Evolutionary conservation across 208 protist genomes (phyloP), one percentile per base, ranked within the genome.

Genomic region (Trypanosoma congolense): DNA sequence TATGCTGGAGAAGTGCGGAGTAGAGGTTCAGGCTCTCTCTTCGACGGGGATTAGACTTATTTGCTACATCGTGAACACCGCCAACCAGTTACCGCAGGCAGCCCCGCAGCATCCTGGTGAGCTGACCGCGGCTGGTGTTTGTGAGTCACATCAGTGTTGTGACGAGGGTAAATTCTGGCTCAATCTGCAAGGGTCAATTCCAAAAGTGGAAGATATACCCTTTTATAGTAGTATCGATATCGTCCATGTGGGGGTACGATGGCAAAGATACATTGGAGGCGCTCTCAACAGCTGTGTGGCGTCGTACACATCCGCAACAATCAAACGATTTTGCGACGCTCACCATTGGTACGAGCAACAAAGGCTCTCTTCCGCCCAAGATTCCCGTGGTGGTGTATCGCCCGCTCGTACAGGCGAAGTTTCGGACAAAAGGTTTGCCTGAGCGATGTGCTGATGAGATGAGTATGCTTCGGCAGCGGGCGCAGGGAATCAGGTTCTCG

Each of bases 361-460:
- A 66, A 25, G 69, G 56, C 29, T 64, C 56, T 5, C 35, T 60
- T 4, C 62, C 85, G 38, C 82, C 83, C 0, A 78, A 42, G 42
- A 80, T 92, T 56, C 69, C 73, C 35, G 83, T 92, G 18, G 78
- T 66, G 43, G 29, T 93, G 35, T 93, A 87, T 70, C 41, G 48
- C 4, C 80, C 76, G 19, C 28, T 91, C 29, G 42, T 82, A 57
- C 49, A 44, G 16, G 77, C 73, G n/a, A 4, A 12, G 22, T 33
- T 25, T 18, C 76, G 50, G 6, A 46, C 30, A 31, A 21, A 26
- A 12, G 70, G 61, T 53, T 78, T 55, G 51, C 29, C 93, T 5
- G 80, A 93, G 22, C 33, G 25, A 28, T 56, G 68, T n/a, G 90
- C 81, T 24, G 76, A 86, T 42, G 56, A 45, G 1, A 55, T 73